These are phyloP conservation scores for Epichloe baconii DNA, from an alignment of 2,329 filamentous ascomycete genomes.

Conservation along the genomic window DNA sequence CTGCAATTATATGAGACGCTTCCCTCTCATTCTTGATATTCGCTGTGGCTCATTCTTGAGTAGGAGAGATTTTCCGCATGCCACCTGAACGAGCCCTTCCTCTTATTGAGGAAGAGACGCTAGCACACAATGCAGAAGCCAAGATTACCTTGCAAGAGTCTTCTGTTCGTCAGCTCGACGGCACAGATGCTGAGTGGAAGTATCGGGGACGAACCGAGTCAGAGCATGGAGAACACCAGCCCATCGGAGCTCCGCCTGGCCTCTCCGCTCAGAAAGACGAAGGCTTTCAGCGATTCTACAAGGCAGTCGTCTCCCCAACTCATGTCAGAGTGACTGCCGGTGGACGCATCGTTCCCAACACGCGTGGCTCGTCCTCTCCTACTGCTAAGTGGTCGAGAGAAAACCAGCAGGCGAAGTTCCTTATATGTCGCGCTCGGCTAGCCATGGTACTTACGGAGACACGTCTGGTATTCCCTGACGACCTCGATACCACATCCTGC, in stretches of 20 bases:
- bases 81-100: slow-evolving; percentile 15
- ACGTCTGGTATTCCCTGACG: slow-evolving; percentile 5
- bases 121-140: slow-evolving; percentile 6
- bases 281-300: slow-evolving; percentile 56
- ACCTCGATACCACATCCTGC: slow-evolving; percentile 12
- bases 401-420: slow-evolving; percentile 10
- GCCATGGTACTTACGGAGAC: slow-evolving; percentile 6
- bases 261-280: slow-evolving; percentile 43
- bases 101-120: slow-evolving; percentile 19
- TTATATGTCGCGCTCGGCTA: slow-evolving; percentile 10
- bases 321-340: slow-evolving; percentile 56
- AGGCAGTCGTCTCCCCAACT: slow-evolving; percentile 53
- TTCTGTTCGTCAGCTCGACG: slow-evolving; percentile 22
- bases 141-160: slow-evolving; percentile 6
- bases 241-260: slow-evolving; percentile 39
- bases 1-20: too few species aligned
- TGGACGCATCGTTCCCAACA: slow-evolving; percentile 54
- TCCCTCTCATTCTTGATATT: neutral
- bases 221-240: slow-evolving; percentile 30
- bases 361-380: slow-evolving; percentile 38
- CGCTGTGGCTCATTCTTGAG: neutral
- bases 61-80: slow-evolving; percentile 21
- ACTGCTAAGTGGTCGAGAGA: slow-evolving; percentile 37
- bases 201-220: slow-evolving; percentile 33
- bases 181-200: slow-evolving; percentile 29